Evolutionary conservation across 2,329 filamentous ascomycete species (phyloP), one percentile per base, ranked within the genome.

Genomic region (Scorias spongiosa): DNA sequence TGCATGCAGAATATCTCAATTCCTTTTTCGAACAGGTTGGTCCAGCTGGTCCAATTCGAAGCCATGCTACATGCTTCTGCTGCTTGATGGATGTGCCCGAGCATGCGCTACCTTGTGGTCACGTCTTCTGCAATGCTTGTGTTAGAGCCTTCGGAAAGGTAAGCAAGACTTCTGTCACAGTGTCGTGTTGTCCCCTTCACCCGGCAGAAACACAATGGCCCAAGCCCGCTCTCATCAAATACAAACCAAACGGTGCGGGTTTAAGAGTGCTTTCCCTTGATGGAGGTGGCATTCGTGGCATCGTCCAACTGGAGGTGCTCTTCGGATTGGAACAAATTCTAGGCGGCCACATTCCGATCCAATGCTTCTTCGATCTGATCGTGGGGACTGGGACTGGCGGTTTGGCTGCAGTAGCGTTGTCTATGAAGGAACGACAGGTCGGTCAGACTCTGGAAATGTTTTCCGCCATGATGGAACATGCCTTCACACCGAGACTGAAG

Each of bases 351-450:
- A 48, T 72, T 2, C 59, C 62, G 0, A 61, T 71, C 2, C 65
- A 64, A 41, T 53, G 53, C 2, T 71, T 72, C 52, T 70, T 72
- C 45, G 69, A 72, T 45, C 58, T 72, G 2, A 66, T 72, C 15
- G 63, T 70, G 6, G 67, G 66, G 4, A 67, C 64, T n/a, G 56
- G 57, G 2, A 66, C 65, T 15, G 69, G 69, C 10, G 69, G 66
- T 3, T 54, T 70, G 10, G 58, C 70, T 20, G 65, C 66, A 2
- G 57, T 68, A 11, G 66, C 62, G 1, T 56, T 71, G 7, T 63
- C 56, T 2, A 52, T 59, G 18, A 60, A 63, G 39, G 54, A 61
- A 17, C 63, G 63, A 51, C 54, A 56, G 0, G 57, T 70, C 1
- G 49, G 61, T 26, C 55, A 63, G 36, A 68, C 63, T 51, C 63